Conservation (phyloP, 1,284 basidiomycete genomes). For the Irpex lacteus region DNA sequence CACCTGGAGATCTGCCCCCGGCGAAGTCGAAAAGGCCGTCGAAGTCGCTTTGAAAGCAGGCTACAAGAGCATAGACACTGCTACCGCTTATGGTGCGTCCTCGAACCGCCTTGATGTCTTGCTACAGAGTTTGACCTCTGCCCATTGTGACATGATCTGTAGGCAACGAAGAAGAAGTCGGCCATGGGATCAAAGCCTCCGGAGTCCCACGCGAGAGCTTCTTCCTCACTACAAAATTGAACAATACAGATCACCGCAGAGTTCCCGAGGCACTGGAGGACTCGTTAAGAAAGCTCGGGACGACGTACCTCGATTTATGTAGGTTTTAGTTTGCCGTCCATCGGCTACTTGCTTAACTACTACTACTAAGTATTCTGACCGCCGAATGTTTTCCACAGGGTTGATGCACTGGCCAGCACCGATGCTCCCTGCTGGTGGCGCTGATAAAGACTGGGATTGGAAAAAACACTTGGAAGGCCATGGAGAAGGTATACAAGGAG, state of each 20-base stretch:
- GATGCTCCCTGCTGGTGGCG: slow-evolving; percentile 43
- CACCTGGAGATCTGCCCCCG: slow-evolving; percentile 79
- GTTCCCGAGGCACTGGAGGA: slow-evolving; percentile 65
- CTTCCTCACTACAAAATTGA: slow-evolving; percentile 79
- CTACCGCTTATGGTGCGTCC: slow-evolving; percentile 36
- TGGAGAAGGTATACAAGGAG: slow-evolving; percentile 67
- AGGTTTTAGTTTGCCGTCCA: slow-evolving; percentile 27
- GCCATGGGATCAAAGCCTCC: slow-evolving; percentile 72
- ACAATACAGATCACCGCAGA: slow-evolving; percentile 67
- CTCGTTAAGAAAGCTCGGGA: slow-evolving; percentile 68
- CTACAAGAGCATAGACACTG: slow-evolving; percentile 77
- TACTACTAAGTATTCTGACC: too few relatives aligned
- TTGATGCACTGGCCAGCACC: slow-evolving; percentile 82
- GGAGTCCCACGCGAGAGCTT: slow-evolving; percentile 66
- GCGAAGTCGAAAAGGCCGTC: slow-evolving; percentile 65
- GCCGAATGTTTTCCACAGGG: slow-evolving; percentile 34
- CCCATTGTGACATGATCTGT: neutral
- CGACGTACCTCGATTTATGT: slow-evolving; percentile 79
- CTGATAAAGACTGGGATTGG: slow-evolving; percentile 59
- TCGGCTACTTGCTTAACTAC: neutral
- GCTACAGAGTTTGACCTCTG: neutral
- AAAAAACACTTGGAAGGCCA: slow-evolving; percentile 75
- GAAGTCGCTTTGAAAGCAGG: slow-evolving; percentile 70
- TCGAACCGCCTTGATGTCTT: neutral
- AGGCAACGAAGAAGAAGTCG: slow-evolving; percentile 71